Evolutionary conservation across 805 yeast species (phyloP).

Genomic region (Pichia nanzhaoensis): DNA sequence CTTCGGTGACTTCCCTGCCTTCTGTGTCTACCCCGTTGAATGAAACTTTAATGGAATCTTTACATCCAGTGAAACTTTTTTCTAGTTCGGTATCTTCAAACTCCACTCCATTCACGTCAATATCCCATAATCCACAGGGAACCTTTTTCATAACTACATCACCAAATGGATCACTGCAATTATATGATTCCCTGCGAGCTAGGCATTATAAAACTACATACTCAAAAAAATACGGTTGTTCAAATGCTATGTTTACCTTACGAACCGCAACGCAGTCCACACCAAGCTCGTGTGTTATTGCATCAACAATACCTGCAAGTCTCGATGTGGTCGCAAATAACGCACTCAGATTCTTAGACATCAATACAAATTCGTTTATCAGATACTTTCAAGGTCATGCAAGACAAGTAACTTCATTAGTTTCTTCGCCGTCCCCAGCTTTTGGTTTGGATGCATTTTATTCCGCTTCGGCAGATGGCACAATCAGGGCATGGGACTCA

Average conservation of each 20-base stretch:
- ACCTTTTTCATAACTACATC: conserved; percentile 70
- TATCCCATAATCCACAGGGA: conserved; percentile 82
- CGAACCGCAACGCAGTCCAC: conserved; percentile 44
- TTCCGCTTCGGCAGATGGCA: conserved; percentile 58
- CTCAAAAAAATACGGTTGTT: conserved; percentile 89
- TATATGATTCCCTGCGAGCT: conserved; percentile 72
- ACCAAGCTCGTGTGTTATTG: conserved; percentile 58
- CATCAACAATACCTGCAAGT: conserved; percentile 54
- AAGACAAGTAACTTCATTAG: conserved; percentile 59
- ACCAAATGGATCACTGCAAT: conserved; percentile 73
- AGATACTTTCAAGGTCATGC: conserved; percentile 88
- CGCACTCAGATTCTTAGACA: conserved; percentile 65
- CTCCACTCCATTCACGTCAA: conserved; percentile 55
- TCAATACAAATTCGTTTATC: conserved; percentile 71
- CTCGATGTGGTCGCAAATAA: conserved; percentile 42
- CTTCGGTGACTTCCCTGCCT: conserved; percentile 3
- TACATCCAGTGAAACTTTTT: conserved; percentile 34
- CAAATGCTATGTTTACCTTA: conserved; percentile 69
- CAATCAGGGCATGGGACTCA: conserved; percentile 85
- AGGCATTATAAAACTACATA: conserved; percentile 59
- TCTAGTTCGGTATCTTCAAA: conserved; percentile 36
- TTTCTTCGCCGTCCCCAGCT: conserved; percentile 65
- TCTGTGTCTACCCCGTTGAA: neutral
- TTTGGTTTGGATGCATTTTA: conserved; percentile 35
- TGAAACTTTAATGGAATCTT: neutral